Percentiles rank a stretch among this genome's conserved stretches.
Evolutionary conservation across 257 asterid species (phyloP).

Genomic region (Nicotiana benthamiana): DNA sequence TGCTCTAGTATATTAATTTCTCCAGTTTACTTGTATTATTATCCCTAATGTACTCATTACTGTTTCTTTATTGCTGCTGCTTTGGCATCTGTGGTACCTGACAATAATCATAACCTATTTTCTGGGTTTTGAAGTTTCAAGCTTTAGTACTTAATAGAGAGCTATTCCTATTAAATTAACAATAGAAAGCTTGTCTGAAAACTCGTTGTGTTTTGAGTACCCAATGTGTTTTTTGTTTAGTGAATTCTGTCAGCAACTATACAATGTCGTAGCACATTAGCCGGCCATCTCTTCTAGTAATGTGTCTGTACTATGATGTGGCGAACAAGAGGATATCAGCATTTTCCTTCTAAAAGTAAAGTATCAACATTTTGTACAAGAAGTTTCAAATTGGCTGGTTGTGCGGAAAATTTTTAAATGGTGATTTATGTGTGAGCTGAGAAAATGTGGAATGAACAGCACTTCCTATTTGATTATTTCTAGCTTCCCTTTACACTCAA

Average conservation of each 20-base stretch:
- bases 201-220: neutral
- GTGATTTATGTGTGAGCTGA: neutral
- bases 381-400: neutral
- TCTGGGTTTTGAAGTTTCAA: neutral
- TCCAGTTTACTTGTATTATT: neutral
- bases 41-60: neutral
- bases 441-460: neutral
- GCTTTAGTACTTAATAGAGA: neutral
- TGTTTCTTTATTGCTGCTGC: neutral
- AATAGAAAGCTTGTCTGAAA: neutral
- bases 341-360: no score
- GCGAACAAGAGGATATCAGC: neutral
- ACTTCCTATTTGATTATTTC: neutral
- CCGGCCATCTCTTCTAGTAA: neutral
- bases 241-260: neutral
- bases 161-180: neutral
- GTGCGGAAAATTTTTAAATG: neutral
- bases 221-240: neutral
- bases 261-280: neutral
- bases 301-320: neutral
- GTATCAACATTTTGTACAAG: neutral
- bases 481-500: neutral
- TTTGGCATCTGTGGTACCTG: neutral
- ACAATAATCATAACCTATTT: neutral
- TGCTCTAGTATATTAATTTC: neutral